A percentile compares a stretch with the other conserved stretches of the same genome.
Conservation (phyloP, 2,329 filamentous ascomycete species). For the Lecanicillium sp. region DNA sequence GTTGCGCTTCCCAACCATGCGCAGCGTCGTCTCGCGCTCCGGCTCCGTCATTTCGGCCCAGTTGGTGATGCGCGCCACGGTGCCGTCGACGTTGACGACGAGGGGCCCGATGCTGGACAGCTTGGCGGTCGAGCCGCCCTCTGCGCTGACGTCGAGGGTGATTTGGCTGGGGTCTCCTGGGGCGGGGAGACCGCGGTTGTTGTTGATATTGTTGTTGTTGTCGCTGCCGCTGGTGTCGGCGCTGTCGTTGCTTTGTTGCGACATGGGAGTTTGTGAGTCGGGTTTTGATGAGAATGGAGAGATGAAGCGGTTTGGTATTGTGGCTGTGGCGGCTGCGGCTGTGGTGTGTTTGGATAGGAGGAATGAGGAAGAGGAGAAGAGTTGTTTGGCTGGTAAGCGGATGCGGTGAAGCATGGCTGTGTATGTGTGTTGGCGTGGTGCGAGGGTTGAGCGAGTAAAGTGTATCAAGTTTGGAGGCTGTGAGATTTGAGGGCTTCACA, state of each 20-base stretch:
- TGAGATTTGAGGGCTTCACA: too few relatives aligned
- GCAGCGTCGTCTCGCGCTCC: slow-evolving; percentile 59
- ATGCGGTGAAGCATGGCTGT: too few relatives aligned
- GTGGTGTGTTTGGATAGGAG: background rate
- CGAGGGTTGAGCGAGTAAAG: background rate
- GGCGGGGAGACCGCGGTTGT: slow-evolving; percentile 17
- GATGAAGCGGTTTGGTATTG: background rate
- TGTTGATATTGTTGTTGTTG: background rate
- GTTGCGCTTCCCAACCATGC: slow-evolving; percentile 62
- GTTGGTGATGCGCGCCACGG: slow-evolving; percentile 62
- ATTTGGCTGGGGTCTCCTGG: slow-evolving; percentile 13
- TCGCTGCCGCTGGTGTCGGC: background rate
- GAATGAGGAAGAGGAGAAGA: too few relatives aligned
- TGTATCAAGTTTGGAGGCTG: too few relatives aligned
- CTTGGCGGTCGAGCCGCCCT: slow-evolving; percentile 33
- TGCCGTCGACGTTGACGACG: slow-evolving; percentile 67
- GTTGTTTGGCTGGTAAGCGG: too few relatives aligned
- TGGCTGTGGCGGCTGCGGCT: background rate
- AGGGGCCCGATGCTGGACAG: slow-evolving; percentile 66
- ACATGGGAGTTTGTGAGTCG: too few relatives aligned
- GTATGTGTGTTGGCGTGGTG: too few relatives aligned
- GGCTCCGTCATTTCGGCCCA: slow-evolving; percentile 65
- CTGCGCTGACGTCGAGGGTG: slow-evolving; percentile 25
- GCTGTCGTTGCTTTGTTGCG: too few relatives aligned
- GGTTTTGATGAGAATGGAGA: background rate